These are phyloP conservation scores for Areca catechu DNA, from an alignment of 176 grass and related monocot species.

Conservation along the genomic window DNA sequence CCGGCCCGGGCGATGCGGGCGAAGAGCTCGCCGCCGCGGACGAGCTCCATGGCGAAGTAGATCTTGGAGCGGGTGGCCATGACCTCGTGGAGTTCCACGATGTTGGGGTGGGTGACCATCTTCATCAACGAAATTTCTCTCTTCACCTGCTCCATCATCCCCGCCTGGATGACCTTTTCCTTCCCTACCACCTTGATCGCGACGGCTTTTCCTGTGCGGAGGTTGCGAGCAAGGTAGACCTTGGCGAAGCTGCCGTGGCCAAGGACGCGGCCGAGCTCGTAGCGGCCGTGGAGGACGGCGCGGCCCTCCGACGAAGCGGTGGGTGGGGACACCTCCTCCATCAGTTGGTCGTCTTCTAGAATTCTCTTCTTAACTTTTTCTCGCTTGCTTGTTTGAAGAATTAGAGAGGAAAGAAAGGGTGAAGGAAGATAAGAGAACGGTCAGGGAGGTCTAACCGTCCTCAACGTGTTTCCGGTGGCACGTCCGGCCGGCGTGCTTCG, in stretches of 20 bases:
- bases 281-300: slow-evolving; percentile 3
- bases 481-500: slow-evolving; percentile 6
- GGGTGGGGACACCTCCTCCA: slow-evolving; percentile 14
- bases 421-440: neutral
- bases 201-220: neutral
- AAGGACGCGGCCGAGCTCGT: slow-evolving; percentile 8
- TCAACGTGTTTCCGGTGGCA: slow-evolving; percentile 22
- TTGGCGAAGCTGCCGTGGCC: slow-evolving; percentile 18
- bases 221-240: slow-evolving; percentile 11
- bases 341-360: neutral
- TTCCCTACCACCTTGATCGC: slow-evolving; percentile 16
- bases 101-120: slow-evolving; percentile 13
- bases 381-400: too few species aligned
- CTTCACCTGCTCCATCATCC: slow-evolving; percentile 22
- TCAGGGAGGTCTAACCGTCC: neutral
- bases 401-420: neutral
- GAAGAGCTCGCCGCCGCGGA: slow-evolving; percentile 20
- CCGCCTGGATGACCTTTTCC: slow-evolving; percentile 15
- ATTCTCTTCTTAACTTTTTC: too few species aligned
- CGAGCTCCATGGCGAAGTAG: slow-evolving; percentile 22
- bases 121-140: slow-evolving; percentile 20
- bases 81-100: slow-evolving; percentile 21
- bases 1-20: slow-evolving; percentile 8
- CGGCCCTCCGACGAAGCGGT: slow-evolving; percentile 5
- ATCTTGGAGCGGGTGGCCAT: slow-evolving; percentile 20